These are phyloP conservation scores for Nephelium lappaceum DNA, from an alignment of 345 rosid species.

Conservation along the genomic window DNA sequence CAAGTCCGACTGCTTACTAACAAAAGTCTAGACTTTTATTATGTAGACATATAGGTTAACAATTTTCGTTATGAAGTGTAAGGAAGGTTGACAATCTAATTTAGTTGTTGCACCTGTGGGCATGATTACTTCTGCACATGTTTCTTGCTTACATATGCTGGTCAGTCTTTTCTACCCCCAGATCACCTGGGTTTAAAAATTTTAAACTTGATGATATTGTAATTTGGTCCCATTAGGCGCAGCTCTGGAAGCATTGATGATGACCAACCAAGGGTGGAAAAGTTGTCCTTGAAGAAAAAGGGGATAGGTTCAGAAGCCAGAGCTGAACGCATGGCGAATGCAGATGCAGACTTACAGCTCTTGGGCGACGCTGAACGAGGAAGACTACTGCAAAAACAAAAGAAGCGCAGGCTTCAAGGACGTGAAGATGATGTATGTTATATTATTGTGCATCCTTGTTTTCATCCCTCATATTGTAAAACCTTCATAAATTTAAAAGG, in stretches of 20 bases:
- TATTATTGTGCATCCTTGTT: conserved; percentile 18
- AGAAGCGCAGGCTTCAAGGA: conserved; percentile 86
- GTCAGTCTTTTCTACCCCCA: conserved; percentile 3
- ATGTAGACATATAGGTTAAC: not conserved
- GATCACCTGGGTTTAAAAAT: not conserved
- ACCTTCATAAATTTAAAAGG: not conserved
- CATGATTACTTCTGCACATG: not conserved
- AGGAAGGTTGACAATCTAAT: not conserved
- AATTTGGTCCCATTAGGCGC: conserved; percentile 39
- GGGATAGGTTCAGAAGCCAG: conserved; percentile 94
- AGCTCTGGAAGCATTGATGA: conserved; percentile 52
- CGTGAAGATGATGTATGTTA: conserved; percentile 88
- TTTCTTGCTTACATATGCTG: not conserved
- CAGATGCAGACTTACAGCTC: conserved; percentile 82
- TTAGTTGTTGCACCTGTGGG: not conserved
- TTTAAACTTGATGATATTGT: conserved; percentile 12
- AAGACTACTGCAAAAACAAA: conserved; percentile 81
- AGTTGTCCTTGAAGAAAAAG: conserved; percentile 81
- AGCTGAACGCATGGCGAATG: conserved; percentile 72
- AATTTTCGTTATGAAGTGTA: not conserved
- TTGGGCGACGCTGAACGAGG: conserved; percentile 72
- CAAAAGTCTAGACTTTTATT: not conserved
- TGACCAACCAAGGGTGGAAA: conserved; percentile 74
- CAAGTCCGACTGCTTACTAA: not conserved
- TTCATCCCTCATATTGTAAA: not conserved